Conservation (phyloP, 2,329 filamentous ascomycete genomes). For the Emergomyces pasteurianus region DNA sequence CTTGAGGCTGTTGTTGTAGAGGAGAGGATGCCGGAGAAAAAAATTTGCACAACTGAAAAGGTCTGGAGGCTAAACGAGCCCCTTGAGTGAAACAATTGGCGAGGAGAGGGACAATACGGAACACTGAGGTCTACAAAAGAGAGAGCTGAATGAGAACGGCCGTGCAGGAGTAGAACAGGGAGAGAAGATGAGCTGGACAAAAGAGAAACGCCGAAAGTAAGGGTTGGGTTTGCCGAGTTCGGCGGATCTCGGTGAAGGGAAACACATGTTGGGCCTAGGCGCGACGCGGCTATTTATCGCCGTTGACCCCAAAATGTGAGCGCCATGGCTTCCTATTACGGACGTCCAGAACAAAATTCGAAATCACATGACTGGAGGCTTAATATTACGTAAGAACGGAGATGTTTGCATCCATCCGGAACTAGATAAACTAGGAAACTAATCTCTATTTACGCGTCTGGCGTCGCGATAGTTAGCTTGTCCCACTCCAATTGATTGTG, state of each 20-base stretch:
- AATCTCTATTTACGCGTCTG: background rate
- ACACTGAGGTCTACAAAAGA: background rate
- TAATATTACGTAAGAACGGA: too few species aligned
- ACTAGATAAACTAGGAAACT: too few species aligned
- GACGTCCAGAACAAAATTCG: too few species aligned
- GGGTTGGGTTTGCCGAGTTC: background rate
- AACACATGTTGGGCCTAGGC: background rate
- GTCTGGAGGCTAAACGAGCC: background rate
- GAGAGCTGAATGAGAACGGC: background rate
- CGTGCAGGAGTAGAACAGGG: background rate
- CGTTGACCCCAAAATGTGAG: too few species aligned
- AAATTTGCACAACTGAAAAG: background rate
- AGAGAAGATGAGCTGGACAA: background rate
- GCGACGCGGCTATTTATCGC: background rate
- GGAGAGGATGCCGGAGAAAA: background rate
- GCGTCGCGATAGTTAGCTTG: too few species aligned
- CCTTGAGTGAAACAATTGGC: background rate
- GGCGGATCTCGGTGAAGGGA: background rate
- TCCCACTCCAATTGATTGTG: background rate
- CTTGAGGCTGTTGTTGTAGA: slow-evolving; percentile 18
- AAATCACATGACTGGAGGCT: too few species aligned
- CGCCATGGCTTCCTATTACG: too few species aligned
- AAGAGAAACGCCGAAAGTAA: too few species aligned
- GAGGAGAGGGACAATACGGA: background rate
- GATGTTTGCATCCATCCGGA: background rate